Conservation (phyloP, 805 yeast species). For the Kodamaea sagamina region DNA sequence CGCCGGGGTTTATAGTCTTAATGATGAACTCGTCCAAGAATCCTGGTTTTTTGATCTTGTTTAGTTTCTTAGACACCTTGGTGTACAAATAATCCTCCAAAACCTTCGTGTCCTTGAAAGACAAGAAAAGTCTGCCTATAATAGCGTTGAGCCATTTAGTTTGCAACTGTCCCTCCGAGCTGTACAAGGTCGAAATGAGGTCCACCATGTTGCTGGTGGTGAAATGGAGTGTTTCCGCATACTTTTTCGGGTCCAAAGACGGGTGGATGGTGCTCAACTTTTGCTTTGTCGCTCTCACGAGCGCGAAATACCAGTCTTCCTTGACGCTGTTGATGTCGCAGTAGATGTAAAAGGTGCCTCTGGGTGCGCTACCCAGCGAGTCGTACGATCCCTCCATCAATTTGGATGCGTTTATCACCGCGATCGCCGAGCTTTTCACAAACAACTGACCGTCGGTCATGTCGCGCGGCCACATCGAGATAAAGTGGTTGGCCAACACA, state of each 20-base stretch:
- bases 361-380: slow-evolving; percentile 28
- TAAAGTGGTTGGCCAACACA: slow-evolving; percentile 67
- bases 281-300: slow-evolving; percentile 65
- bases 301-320: slow-evolving; percentile 90
- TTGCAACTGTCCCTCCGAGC: slow-evolving; percentile 79
- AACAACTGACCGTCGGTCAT: slow-evolving; percentile 76
- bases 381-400: slow-evolving; percentile 14
- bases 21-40: slow-evolving; percentile 83
- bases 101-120: slow-evolving; percentile 69
- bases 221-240: slow-evolving; percentile 75
- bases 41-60: slow-evolving; percentile 82
- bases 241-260: slow-evolving; percentile 48
- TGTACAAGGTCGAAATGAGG: slow-evolving; percentile 73
- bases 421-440: slow-evolving; percentile 77
- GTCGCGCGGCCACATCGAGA: slow-evolving; percentile 83
- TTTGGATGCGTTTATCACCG: slow-evolving; percentile 49
- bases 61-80: slow-evolving; percentile 69
- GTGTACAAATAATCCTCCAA: slow-evolving; percentile 58
- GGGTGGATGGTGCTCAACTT: slow-evolving; percentile 14
- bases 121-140: slow-evolving; percentile 77
- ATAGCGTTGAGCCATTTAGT: slow-evolving; percentile 91
- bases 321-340: slow-evolving; percentile 78
- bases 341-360: slow-evolving; percentile 59
- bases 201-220: slow-evolving; percentile 70
- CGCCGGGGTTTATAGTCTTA: slow-evolving; percentile 71